Evolutionary conservation across 441 rosid species (phyloP).

Genomic region (Bocquillonia castaneifolia): DNA sequence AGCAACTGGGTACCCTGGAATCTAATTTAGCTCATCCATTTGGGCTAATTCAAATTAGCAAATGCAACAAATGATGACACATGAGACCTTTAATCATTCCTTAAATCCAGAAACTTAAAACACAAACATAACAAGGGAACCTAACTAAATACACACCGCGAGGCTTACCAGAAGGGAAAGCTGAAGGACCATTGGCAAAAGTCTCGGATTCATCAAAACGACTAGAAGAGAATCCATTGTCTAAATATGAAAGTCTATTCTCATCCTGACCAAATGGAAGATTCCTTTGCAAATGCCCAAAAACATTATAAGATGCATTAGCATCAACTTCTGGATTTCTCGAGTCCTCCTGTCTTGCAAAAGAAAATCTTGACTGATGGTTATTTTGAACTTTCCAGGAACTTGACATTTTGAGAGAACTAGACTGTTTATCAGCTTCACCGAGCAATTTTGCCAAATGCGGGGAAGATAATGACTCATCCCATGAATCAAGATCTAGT

Average conservation of each 20-base stretch:
- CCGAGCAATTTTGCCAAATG: conserved; percentile 60
- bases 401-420: conserved; percentile 42
- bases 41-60: not conserved
- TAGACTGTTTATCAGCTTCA: conserved; percentile 48
- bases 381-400: conserved; percentile 56
- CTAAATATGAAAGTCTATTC: conserved; percentile 38
- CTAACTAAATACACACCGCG: conserved; percentile 43
- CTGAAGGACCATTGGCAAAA: conserved; percentile 33
- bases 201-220: conserved; percentile 46
- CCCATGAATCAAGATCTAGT: conserved; percentile 82
- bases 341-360: conserved; percentile 75
- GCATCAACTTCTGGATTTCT: conserved; percentile 38
- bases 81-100: not conserved
- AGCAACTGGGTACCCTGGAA: not conserved
- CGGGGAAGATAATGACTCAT: conserved; percentile 62
- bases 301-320: conserved; percentile 33
- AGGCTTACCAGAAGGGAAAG: conserved; percentile 47
- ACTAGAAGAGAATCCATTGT: conserved; percentile 51
- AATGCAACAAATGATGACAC: not conserved
- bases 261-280: conserved; percentile 38
- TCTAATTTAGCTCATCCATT: too few species aligned
- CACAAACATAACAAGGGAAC: not conserved
- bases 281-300: conserved; percentile 40
- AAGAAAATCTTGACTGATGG: conserved; percentile 87
- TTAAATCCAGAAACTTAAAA: too few species aligned